Evolutionary conservation across 306 rosid species (phyloP), one percentile per base, ranked within the genome.

Genomic region (Senna tora): DNA sequence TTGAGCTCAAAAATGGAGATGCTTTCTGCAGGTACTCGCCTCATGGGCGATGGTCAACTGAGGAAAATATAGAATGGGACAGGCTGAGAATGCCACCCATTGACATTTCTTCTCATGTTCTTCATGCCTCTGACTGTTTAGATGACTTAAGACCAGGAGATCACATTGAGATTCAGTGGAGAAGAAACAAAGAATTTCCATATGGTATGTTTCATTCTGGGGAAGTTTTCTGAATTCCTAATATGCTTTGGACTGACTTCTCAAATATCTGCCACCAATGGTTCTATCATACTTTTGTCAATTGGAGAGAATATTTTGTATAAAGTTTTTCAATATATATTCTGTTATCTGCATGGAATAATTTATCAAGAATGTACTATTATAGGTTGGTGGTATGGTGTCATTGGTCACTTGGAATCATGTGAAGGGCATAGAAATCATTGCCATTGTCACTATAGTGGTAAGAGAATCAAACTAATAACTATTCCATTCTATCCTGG

Each of bases 111-210:
- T 60, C 89, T 11, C 70, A 76, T 60, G 69, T 33, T 64, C 89
- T 88, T 71, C 84, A 88, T 57, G 75, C 49, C 6, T 75, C 87
- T 11, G 86, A 80, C 59, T 78, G 91, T 60, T 73, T 88, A 42
- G 70, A 51, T 41, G 84, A 86, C 78, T 82, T 88, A 22, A 84
- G 51, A 75, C 89, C 94, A 0, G 86, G 85, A 32, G 91, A 88
- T 76, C 86, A 88, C 79, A 66, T 86, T 20, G 94, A 88, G 79
- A 84, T 88, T 58, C 91, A 88, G 71, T 88, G 91, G 94, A 86
- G 94, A 67, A 86, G 78, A 76, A 86, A 56, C 80, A 82, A 58
- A 50, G 86, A 82, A 28, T 88, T 78, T 78, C 90, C 87, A 28
- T 82, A 82, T 54, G 94, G 94, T 86, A 50, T 56, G 78, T 73